A percentile compares a stretch with the other conserved stretches of the same genome.
Evolutionary conservation across 495 filamentous ascomycete species (phyloP).

Genomic region (Parmelia sp.): DNA sequence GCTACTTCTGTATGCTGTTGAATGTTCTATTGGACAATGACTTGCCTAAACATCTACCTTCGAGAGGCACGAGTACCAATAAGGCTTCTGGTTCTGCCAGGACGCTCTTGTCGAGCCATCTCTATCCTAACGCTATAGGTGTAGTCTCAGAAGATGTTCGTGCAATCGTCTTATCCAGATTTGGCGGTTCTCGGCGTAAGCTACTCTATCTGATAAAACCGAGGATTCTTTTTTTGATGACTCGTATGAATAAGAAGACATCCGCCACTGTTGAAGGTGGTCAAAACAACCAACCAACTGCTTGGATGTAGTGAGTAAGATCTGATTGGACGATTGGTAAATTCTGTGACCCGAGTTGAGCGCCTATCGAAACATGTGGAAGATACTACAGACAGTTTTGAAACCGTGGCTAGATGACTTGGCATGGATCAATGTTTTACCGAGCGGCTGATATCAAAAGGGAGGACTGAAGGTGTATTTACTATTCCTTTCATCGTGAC

Average conservation of each 20-base stretch:
- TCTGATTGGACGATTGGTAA: neutral
- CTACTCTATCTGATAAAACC: neutral
- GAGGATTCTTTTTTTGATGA: neutral
- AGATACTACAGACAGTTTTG: neutral
- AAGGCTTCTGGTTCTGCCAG: neutral
- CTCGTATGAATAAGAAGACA: too few relatives aligned
- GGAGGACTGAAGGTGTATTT: neutral
- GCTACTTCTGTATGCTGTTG: neutral
- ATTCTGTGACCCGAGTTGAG: neutral
- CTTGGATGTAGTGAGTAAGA: neutral
- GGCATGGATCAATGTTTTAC: neutral
- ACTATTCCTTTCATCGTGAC: neutral
- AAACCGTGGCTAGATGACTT: neutral
- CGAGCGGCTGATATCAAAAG: neutral
- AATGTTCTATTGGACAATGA: neutral
- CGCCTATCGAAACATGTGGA: conserved; percentile 3
- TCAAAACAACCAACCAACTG: neutral
- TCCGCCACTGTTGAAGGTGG: neutral
- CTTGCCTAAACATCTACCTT: neutral
- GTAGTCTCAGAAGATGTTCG: neutral
- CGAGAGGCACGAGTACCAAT: neutral
- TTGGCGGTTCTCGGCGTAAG: neutral
- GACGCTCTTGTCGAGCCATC: neutral
- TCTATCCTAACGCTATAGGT: neutral
- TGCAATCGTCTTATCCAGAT: neutral